Conservation (phyloP, 164 flowering plant genomes). For the Liriodendron chinense region DNA sequence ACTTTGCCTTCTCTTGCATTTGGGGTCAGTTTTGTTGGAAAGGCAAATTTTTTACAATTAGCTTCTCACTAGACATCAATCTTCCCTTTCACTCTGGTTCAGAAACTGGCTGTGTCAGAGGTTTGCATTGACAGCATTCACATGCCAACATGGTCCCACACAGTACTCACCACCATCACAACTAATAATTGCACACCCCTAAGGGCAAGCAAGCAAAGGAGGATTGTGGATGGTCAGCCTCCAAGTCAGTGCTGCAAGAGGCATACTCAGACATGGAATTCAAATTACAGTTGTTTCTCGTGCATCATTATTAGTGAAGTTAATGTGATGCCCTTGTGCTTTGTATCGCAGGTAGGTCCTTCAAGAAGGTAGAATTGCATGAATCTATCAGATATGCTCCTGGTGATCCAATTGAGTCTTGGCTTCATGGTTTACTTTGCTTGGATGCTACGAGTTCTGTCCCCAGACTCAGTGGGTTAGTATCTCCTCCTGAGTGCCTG, state of each 20-base stretch:
- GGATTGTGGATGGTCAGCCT: neutral
- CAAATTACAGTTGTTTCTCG: neutral
- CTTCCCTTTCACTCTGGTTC: no score
- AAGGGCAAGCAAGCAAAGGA: neutral
- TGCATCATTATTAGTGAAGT: neutral
- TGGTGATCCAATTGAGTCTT: slow-evolving; percentile 88
- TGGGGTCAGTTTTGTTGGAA: no score
- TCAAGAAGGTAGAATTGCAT: slow-evolving; percentile 81
- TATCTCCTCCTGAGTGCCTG: neutral
- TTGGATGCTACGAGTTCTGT: slow-evolving; percentile 68
- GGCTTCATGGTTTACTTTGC: slow-evolving; percentile 92
- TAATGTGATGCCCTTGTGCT: neutral
- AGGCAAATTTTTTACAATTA: no score
- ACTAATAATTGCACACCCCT: neutral
- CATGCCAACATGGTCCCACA: no score
- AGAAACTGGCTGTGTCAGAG: no score
- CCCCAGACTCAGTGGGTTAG: slow-evolving; percentile 70
- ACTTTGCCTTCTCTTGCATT: no score
- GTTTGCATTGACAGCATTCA: no score
- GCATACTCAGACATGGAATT: neutral
- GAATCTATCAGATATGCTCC: slow-evolving; percentile 95
- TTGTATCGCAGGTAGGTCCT: slow-evolving; percentile 57
- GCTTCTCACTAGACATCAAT: no score
- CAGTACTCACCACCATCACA: no score
- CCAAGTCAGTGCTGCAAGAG: neutral